Base-by-base conservation (phyloP, 176 grass and related monocot species). In the Oryza glaberrima region DNA sequence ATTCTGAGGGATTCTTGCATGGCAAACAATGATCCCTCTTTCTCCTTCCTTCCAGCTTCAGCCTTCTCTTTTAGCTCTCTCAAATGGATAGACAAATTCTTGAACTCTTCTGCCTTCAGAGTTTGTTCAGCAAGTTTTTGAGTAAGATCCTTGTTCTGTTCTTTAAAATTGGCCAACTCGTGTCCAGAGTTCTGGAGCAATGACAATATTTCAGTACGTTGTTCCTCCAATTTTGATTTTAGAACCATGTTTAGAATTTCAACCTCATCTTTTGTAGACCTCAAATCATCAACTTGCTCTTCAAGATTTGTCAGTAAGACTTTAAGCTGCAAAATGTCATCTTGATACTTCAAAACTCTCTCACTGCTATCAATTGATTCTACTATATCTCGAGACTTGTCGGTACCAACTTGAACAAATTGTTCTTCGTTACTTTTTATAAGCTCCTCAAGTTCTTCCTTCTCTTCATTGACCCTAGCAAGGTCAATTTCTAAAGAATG, bases 1-100 rank as follows among this genome's bases (percentile, higher is more conserved):
- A 99, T 99, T 92, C 96, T 88, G 67, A 99, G 90, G 10, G 96
- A 98, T 73, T 95, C 96, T 44, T 94, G 93, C 72, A 91, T 94
- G 48, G 90, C 82, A 80, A 87, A 87, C 61, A 92, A 82, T 47
- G 92, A 88, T 35, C 87, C 90, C 83, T 91, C 89, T 77, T 90
- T 93, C 82, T 96, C 92, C 64, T 81, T 99, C 80, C 84, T 99
- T 87, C 89, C 91, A 77, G 81, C 74, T 77, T 99, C 96, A 71
- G 90, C 87, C 70, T 96, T 96, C 84, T 99, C 91, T 83, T 94
- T 99, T 73, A 96, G 75, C 70, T 91, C 92, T 86, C 82, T 95
- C 65, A 98, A 91, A 88, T 92, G 91, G 77, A 94, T 90, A 61
- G 91, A 96, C 7, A 99, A 82, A 72, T 91, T 96, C 80, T 91